Conservation (phyloP, 1,139 yeast species). For the Sugiyamaella xylanicola region DNA sequence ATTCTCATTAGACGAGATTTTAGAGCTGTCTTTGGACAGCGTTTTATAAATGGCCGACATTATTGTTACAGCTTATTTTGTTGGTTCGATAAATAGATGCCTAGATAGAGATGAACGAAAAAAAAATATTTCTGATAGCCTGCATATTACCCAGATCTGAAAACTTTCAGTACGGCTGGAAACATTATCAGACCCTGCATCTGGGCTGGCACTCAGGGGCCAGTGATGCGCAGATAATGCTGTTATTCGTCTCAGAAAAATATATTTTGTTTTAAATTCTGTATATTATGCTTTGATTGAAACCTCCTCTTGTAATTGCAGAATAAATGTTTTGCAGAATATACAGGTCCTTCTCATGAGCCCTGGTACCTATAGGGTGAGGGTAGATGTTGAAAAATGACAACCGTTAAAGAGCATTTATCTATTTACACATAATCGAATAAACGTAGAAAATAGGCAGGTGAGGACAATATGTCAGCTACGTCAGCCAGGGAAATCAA, state of each 20-base stretch:
- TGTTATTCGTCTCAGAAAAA: no score
- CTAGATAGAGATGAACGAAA: neutral
- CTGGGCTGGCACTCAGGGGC: no score
- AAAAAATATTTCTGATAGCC: constrained; percentile 1
- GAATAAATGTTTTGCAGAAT: no score
- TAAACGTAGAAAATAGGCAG: neutral
- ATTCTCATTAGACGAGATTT: constrained; percentile 40
- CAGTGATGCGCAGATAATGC: no score
- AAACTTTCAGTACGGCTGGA: neutral
- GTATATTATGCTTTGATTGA: no score
- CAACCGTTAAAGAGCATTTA: no score
- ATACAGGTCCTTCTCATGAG: no score
- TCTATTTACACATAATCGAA: no score
- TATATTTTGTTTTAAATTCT: no score
- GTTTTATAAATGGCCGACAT: constrained; percentile 75
- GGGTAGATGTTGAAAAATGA: no score
- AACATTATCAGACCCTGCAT: neutral
- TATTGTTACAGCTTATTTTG: constrained; percentile 1
- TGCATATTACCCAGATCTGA: neutral
- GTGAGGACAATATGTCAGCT: constrained; percentile 4
- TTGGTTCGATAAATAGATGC: neutral
- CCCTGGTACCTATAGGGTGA: no score
- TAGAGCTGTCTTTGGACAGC: constrained; percentile 55
- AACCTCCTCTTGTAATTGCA: no score
- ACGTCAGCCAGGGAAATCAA: constrained; percentile 28